Evolutionary conservation across 345 rosid species (phyloP).

Genomic region (Pugionium cornutum): DNA sequence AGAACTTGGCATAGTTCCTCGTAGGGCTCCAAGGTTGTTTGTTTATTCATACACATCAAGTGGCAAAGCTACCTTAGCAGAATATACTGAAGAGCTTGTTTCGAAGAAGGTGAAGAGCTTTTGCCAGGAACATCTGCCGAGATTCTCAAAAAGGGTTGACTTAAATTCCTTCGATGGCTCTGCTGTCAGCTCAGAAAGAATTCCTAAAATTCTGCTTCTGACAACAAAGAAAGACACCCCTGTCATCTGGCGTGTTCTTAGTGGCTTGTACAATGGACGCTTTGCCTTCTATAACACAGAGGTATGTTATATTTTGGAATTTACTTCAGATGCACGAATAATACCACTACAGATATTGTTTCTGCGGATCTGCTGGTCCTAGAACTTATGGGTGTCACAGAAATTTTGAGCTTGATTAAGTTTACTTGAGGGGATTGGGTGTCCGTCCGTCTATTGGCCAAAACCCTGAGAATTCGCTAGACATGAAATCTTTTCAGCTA

Average conservation of each 20-base stretch:
- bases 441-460: neutral
- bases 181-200: conserved; percentile 38
- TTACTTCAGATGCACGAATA: neutral
- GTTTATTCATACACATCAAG: conserved; percentile 58
- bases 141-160: conserved; percentile 63
- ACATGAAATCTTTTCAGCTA: neutral
- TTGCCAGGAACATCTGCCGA: conserved; percentile 81
- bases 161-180: conserved; percentile 46
- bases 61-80: conserved; percentile 65
- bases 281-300: conserved; percentile 62
- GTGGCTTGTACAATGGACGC: conserved; percentile 68
- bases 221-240: conserved; percentile 86
- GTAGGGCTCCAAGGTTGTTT: conserved; percentile 61
- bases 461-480: neutral
- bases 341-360: neutral
- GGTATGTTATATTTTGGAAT: conserved; percentile 49
- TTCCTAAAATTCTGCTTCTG: conserved; percentile 71
- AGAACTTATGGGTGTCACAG: neutral
- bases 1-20: conserved; percentile 59
- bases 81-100: conserved; percentile 63
- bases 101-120: conserved; percentile 60
- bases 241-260: conserved; percentile 84
- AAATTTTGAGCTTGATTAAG: conserved; percentile 3
- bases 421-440: neutral
- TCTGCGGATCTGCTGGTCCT: neutral